Conservation (phyloP, 441 rosid species). For the California macrophylla region DNA sequence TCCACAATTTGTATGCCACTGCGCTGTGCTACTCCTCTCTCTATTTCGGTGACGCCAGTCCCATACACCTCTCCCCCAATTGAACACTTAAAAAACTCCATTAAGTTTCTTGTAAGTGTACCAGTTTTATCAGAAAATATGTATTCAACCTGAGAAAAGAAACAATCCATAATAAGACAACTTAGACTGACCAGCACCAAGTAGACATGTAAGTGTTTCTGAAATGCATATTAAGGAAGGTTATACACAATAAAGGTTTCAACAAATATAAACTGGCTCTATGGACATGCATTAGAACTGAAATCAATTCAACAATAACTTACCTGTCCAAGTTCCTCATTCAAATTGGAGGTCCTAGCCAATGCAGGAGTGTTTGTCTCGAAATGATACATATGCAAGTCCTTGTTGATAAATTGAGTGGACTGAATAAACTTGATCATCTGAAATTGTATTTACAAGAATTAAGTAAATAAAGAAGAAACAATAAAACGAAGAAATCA, state of each 20-base stretch:
- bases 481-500: slow-evolving; percentile 10
- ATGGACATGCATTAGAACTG: not conserved
- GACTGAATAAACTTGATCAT: slow-evolving; percentile 97
- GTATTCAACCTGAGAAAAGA: slow-evolving; percentile 73
- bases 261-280: not conserved
- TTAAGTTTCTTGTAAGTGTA: slow-evolving; percentile 91
- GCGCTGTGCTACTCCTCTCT: slow-evolving; percentile 67
- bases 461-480: slow-evolving; percentile 17
- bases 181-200: not conserved
- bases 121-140: slow-evolving; percentile 98
- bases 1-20: slow-evolving; percentile 60
- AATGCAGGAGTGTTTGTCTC: slow-evolving; percentile 89
- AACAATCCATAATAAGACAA: slow-evolving; percentile 14
- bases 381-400: slow-evolving; percentile 75
- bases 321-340: slow-evolving; percentile 99
- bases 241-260: not conserved
- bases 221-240: not conserved
- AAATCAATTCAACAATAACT: slow-evolving; percentile 13
- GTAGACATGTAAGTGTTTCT: not conserved
- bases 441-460: slow-evolving; percentile 33
- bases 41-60: slow-evolving; percentile 88
- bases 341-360: slow-evolving; percentile 95
- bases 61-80: slow-evolving; percentile 97
- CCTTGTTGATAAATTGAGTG: slow-evolving; percentile 91
- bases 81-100: slow-evolving; percentile 99